These are phyloP conservation scores for Penium margaritaceum DNA, from an alignment of 139 green algal species.

Conservation along the genomic window DNA sequence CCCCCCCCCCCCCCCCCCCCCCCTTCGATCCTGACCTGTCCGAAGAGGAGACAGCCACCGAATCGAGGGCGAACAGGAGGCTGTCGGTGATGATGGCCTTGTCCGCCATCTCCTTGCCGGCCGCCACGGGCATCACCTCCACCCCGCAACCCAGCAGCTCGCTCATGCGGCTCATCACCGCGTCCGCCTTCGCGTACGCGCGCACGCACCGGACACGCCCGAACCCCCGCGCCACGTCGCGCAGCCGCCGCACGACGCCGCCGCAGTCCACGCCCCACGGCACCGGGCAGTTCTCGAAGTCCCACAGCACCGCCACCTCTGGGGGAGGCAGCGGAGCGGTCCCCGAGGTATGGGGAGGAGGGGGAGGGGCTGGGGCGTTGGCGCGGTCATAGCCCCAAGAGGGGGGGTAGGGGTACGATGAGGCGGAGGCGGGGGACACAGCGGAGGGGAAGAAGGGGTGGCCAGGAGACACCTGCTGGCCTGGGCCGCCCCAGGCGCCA, in stretches of 20 bases:
- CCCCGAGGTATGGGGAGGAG: too few species aligned
- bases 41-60: too few species aligned
- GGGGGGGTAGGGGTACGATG: too few species aligned
- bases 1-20: too few species aligned
- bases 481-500: too few species aligned
- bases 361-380: too few species aligned
- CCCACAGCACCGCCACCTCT: conserved; percentile 33
- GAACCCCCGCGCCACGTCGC: conserved; percentile 20
- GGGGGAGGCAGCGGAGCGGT: too few species aligned
- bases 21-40: too few species aligned
- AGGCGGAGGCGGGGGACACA: too few species aligned
- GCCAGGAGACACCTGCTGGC: too few species aligned
- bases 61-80: conserved; percentile 38
- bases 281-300: conserved; percentile 37
- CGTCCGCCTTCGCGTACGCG: conserved; percentile 33
- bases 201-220: conserved; percentile 16
- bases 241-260: conserved; percentile 20
- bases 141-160: conserved; percentile 31
- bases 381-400: too few species aligned
- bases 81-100: conserved; percentile 41
- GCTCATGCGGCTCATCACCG: conserved; percentile 9
- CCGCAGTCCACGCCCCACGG: conserved; percentile 2
- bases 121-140: conserved; percentile 29
- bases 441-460: too few species aligned
- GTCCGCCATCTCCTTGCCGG: conserved; percentile 41